Evolutionary conservation across 306 rosid genomes (phyloP), one percentile per base, ranked within the genome.

Genomic region (Dalbergia cochinchinensis): DNA sequence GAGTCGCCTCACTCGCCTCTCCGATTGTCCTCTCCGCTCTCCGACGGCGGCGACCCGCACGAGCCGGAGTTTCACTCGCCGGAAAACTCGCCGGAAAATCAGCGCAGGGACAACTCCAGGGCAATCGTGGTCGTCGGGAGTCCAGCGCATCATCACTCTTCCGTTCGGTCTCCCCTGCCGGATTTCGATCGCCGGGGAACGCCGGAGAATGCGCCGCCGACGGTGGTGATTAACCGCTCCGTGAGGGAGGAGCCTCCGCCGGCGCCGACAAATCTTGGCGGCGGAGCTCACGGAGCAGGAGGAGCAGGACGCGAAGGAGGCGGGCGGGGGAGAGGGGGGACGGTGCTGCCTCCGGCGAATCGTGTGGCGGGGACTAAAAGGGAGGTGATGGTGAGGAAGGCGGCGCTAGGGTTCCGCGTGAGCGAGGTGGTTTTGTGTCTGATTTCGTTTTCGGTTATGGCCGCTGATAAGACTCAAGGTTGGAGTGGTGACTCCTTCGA

Each of bases 401-500:
- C 91, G 8, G 97, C 97, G 60, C 69, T 96, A 53, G 98, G 97
- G 80, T 91, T 96, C 86, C 86, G 99, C 65, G 51, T 96, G 35
- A 80, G 91, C 75, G 99, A 96, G 75, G 66, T 90, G 61, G 88
- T 87, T 16, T 77, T 96, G 22, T 96, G 98, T 81, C 80, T 96
- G 86, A 84, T 93, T 87, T 96, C 99, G 14, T 96, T 96, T 83
- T 87, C 99, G 22, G 94, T 96, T 54, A 93, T 96, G 99, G 99
- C 99, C 18, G 95, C 98, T 1, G 98, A 96, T 85, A 93, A 87
- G 61, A 96, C 99, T 63, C 96, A 88, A 82, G 99, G 99, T 18
- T 96, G 99, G 99, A 93, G 96, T 39, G 99, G 99, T 47, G 99
- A 96, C 73, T 96, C 99, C 72, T 96, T 90, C 60, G 96, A 96